Evolutionary conservation across 495 filamentous ascomycete genomes (phyloP).

Genomic region (Staphylotrichum longicolle): DNA sequence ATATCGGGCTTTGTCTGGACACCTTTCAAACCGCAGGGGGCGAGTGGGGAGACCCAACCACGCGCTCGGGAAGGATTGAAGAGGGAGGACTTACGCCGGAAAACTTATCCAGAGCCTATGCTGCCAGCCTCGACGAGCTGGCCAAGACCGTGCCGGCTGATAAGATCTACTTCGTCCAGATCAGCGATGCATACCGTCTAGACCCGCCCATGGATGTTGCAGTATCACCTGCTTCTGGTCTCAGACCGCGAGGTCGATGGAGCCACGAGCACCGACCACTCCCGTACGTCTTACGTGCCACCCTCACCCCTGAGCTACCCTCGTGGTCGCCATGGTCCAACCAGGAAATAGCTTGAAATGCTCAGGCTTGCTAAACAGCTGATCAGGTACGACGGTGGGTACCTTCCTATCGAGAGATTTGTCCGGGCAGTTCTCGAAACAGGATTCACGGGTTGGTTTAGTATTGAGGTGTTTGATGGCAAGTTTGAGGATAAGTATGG

Average conservation of each 20-base stretch:
- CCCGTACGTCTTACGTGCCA: conserved; percentile 37
- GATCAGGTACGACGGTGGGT: conserved; percentile 59
- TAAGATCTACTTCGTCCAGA: conserved; percentile 75
- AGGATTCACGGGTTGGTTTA: conserved; percentile 71
- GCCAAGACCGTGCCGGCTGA: conserved; percentile 57
- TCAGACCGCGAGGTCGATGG: conserved; percentile 64
- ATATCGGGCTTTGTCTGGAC: conserved; percentile 76
- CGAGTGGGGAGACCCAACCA: conserved; percentile 76
- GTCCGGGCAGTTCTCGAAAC: conserved; percentile 65
- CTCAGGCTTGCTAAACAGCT: neutral
- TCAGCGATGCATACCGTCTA: conserved; percentile 73
- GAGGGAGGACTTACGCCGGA: conserved; percentile 15
- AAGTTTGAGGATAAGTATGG: conserved; percentile 55
- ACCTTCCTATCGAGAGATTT: conserved; percentile 66
- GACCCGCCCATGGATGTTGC: conserved; percentile 46
- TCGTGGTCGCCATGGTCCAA: neutral
- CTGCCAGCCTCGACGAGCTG: conserved; percentile 54
- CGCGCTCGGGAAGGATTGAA: conserved; percentile 55
- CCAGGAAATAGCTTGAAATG: neutral
- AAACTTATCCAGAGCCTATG: conserved; percentile 52
- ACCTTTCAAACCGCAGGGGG: conserved; percentile 76
- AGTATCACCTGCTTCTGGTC: conserved; percentile 42
- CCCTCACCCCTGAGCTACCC: neutral
- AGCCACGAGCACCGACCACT: conserved; percentile 69
- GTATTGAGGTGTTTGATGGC: conserved; percentile 74